Base-by-base conservation (phyloP, 805 yeast species). In the Lachancea mirantina region DNA sequence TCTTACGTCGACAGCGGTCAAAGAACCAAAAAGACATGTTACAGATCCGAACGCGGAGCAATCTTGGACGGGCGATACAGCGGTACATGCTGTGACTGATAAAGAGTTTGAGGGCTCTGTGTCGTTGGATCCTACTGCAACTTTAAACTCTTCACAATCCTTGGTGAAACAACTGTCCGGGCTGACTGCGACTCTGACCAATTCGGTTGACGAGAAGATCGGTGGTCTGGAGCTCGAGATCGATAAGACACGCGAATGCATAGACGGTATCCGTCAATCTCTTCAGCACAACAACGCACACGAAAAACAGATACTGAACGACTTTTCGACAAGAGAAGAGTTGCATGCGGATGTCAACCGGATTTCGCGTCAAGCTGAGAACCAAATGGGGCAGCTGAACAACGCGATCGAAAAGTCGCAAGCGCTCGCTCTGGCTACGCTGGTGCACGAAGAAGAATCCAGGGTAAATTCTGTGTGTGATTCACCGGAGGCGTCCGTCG, bases 371-470 rank as follows among this genome's bases (percentile, higher is more conserved):
- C 33, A 29, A 20, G 25, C 29, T 8, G 16, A 20, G 22, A 8
- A n/a, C 13, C 28, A 24, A 8, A 28, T 28, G 38, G 4, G 26
- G 10, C 29, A 19, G 13, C 28, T 38, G 14, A 36, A 34, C 8
- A 38, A 34, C 20, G 41, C 70, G n/a, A 50, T 72, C 19, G 88
- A 80, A 51, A 67, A 82, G 32, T 63, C 78, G 1, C 88, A 80
- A 50, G 77, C 84, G 1, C 56, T 74, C 43, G 68, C 68, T 40
- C 49, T 76, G 39, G 84, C 83, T 0, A 65, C 70, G 36, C 42
- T 71, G 13, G 84, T 74, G 0, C 74, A 76, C 38, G 65, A 61
- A 26, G 76, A 75, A 41, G 84, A 74, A 45, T 21, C 48, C 6
- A 39, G 39, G 11, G 35, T 43, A 7, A 36, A 39, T 17, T 28